Conservation (phyloP, 164 flowering plant genomes). For the Piper betle region DNA sequence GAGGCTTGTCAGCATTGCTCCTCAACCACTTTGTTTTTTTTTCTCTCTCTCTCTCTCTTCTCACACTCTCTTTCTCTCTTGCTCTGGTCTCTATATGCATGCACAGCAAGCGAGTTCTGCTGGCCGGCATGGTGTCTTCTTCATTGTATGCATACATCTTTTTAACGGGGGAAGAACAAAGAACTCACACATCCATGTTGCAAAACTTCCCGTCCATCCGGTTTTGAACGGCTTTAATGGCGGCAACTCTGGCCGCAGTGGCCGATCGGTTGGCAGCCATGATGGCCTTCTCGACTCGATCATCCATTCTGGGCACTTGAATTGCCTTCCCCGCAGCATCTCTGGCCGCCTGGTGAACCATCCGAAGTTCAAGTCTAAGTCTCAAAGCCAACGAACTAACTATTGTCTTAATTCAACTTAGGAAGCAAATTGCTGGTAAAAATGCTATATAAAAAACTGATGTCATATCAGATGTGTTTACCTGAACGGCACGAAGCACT, state of each 20-base stretch:
- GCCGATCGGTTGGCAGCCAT: slow-evolving; percentile 82
- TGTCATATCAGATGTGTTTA: slow-evolving; percentile 5
- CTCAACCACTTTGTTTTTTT: neutral
- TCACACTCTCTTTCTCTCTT: slow-evolving; percentile 19
- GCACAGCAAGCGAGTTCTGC: slow-evolving; percentile 23
- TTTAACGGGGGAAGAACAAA: slow-evolving; percentile 16
- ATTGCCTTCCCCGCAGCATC: slow-evolving; percentile 66
- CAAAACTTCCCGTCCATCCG: slow-evolving; percentile 71
- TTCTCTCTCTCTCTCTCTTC: slow-evolving; percentile 6
- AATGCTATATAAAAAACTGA: neutral
- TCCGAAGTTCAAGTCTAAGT: neutral
- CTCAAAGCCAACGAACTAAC: no score
- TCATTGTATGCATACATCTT: slow-evolving; percentile 3
- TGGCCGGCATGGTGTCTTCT: slow-evolving; percentile 5
- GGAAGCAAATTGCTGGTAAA: neutral
- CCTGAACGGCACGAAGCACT: slow-evolving; percentile 74
- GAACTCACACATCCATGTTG: slow-evolving; percentile 26
- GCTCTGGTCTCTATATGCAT: slow-evolving; percentile 8
- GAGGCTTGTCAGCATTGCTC: neutral
- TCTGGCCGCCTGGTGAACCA: slow-evolving; percentile 57
- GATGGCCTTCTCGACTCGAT: slow-evolving; percentile 69
- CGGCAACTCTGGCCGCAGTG: slow-evolving; percentile 92
- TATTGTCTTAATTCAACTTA: no score
- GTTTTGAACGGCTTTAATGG: slow-evolving; percentile 88
- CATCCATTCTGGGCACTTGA: slow-evolving; percentile 51